Percentiles rank a stretch among this genome's conserved stretches.
Conservation (phyloP, 1,139 yeast species). For the Candida frijolesensis region DNA sequence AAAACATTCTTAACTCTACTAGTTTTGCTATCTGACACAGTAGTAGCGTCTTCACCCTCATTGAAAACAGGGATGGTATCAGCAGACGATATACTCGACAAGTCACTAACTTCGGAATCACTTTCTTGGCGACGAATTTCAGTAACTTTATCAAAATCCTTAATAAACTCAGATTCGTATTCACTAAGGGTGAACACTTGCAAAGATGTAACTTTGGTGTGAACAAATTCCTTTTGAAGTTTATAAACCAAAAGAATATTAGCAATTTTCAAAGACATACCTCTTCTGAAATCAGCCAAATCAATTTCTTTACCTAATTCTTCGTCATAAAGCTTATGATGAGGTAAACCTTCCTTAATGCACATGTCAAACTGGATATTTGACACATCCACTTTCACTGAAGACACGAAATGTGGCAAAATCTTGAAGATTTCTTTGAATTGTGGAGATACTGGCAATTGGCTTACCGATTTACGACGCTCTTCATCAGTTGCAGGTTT, state of each 20-base stretch:
- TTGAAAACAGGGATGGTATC: constrained; percentile 27
- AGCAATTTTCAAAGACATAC: constrained; percentile 34
- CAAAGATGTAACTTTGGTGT: constrained; percentile 22
- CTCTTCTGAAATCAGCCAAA: constrained; percentile 43
- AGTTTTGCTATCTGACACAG: constrained; percentile 20
- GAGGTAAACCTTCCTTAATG: constrained; percentile 47
- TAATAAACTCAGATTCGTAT: constrained; percentile 35
- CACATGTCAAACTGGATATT: constrained; percentile 38
- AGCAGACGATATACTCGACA: constrained; percentile 28
- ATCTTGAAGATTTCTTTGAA: constrained; percentile 31
- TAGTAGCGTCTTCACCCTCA: constrained; percentile 6
- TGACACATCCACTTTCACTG: constrained; percentile 29
- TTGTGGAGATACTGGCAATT: background rate
- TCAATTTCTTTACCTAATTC: constrained; percentile 29
- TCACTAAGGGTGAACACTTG: constrained; percentile 45
- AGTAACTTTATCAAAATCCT: constrained; percentile 37
- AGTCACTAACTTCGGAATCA: constrained; percentile 36
- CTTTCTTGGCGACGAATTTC: constrained; percentile 17
- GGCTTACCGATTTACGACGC: background rate
- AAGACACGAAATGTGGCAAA: constrained; percentile 32
- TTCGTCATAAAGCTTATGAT: constrained; percentile 29
- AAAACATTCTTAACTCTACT: constrained; percentile 40
- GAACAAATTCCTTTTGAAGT: constrained; percentile 24
- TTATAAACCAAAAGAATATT: constrained; percentile 28
- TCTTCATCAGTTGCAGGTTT: background rate